Conservation (phyloP, 2,329 filamentous ascomycete genomes). For the Shiraia sp. region DNA sequence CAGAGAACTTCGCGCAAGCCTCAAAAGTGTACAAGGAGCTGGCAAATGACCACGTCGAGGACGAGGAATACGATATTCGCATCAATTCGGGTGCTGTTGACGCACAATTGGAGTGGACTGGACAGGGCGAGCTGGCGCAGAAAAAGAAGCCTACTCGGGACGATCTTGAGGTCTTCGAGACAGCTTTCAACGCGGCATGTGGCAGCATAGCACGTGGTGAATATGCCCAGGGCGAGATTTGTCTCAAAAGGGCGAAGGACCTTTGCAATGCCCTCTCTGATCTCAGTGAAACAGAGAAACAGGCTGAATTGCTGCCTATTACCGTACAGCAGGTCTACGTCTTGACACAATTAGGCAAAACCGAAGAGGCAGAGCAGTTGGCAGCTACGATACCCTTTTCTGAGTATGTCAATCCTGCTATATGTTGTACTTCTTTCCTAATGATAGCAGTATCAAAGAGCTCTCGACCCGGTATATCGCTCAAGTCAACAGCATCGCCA, state of each 20-base stretch:
- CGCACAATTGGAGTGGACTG: constrained; percentile 74
- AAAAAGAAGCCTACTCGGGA: constrained; percentile 62
- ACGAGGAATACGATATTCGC: constrained; percentile 72
- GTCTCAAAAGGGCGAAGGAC: constrained; percentile 71
- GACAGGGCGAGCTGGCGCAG: constrained; percentile 55
- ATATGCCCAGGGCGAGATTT: constrained; percentile 64
- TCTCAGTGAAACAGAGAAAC: constrained; percentile 72
- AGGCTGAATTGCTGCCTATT: constrained; percentile 74
- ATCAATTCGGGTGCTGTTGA: constrained; percentile 76
- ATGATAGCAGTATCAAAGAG: constrained; percentile 63
- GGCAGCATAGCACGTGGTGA: constrained; percentile 71
- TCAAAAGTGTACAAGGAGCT: constrained; percentile 66
- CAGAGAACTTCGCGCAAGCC: constrained; percentile 72
- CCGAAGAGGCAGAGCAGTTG: constrained; percentile 66
- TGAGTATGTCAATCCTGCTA: constrained; percentile 54
- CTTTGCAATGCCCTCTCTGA: constrained; percentile 76
- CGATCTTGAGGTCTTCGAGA: constrained; percentile 76
- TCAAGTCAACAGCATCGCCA: constrained; percentile 65
- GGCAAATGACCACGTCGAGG: constrained; percentile 52
- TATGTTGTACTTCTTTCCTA: constrained; percentile 3
- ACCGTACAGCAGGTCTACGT: constrained; percentile 77
- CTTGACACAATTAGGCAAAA: constrained; percentile 66
- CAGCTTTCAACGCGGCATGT: constrained; percentile 80
- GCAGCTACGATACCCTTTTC: constrained; percentile 64
- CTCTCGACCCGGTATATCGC: constrained; percentile 68